These are phyloP conservation scores for Ganoderma boninense DNA, from an alignment of 1,284 basidiomycete genomes.

Conservation along the genomic window DNA sequence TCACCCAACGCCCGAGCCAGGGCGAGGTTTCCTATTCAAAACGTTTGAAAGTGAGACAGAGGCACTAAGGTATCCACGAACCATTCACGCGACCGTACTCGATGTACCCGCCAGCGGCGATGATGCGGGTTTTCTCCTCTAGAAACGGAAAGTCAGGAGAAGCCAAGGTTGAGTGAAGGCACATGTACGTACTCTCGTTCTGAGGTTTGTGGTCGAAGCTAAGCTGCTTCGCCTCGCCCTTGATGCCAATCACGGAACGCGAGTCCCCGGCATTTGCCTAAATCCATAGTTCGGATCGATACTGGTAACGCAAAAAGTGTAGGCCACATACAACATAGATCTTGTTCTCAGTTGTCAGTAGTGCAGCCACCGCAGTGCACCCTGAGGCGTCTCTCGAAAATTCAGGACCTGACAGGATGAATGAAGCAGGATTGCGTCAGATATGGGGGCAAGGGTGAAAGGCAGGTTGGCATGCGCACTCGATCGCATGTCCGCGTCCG, in stretches of 20 bases:
- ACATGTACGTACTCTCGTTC: conserved; percentile 69
- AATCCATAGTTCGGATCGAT: conserved; percentile 3
- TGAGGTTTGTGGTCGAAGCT: conserved; percentile 98
- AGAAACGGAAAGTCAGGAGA: conserved; percentile 13
- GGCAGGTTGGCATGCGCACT: conserved; percentile 56
- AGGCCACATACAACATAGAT: conserved; percentile 76
- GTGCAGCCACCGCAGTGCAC: conserved; percentile 93
- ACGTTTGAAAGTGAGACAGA: conserved; percentile 17
- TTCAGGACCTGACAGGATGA: conserved; percentile 69
- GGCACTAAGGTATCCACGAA: conserved; percentile 42
- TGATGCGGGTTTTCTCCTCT: conserved; percentile 91
- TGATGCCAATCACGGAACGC: conserved; percentile 87
- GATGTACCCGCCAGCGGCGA: conserved; percentile 95
- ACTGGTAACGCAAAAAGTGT: neutral
- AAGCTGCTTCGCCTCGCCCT: conserved; percentile 87
- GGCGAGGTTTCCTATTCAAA: conserved; percentile 86
- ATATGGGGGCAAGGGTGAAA: conserved; percentile 19
- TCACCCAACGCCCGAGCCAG: conserved; percentile 96
- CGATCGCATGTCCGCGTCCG: conserved; percentile 92
- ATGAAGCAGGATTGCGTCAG: conserved; percentile 21
- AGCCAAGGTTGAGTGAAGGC: conserved; percentile 9
- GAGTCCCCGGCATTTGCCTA: conserved; percentile 99
- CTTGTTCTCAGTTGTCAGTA: conserved; percentile 82
- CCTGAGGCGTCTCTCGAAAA: conserved; percentile 94
- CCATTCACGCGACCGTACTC: conserved; percentile 98